Percentiles rank a stretch among this genome's conserved stretches.
These are phyloP conservation scores for Fusarium zealandicum DNA, from an alignment of 2,329 filamentous ascomycete species.

Conservation along the genomic window DNA sequence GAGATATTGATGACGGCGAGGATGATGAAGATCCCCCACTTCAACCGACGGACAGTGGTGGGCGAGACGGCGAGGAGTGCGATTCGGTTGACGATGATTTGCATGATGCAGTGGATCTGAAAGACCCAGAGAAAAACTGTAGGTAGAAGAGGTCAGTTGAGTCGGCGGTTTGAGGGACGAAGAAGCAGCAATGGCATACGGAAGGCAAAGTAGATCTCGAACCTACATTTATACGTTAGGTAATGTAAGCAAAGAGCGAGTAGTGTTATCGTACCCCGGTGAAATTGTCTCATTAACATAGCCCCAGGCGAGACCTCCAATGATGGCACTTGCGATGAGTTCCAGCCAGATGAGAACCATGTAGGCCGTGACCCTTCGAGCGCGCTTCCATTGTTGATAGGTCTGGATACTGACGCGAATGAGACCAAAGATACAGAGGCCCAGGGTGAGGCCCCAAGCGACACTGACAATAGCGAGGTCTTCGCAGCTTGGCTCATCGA, in stretches of 20 bases:
- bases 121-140: slow-evolving; percentile 45
- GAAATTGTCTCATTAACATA: slow-evolving; percentile 45
- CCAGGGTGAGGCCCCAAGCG: slow-evolving; percentile 49
- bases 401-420: slow-evolving; percentile 49
- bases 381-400: slow-evolving; percentile 41
- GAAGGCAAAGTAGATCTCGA: slow-evolving; percentile 35
- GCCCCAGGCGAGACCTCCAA: slow-evolving; percentile 48
- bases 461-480: slow-evolving; percentile 49
- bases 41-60: slow-evolving; percentile 48
- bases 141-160: slow-evolving; percentile 32
- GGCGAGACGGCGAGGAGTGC: slow-evolving; percentile 53
- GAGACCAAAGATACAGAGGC: slow-evolving; percentile 45
- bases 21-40: slow-evolving; percentile 52
- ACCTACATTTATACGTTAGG: slow-evolving; percentile 39
- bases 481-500: slow-evolving; percentile 26
- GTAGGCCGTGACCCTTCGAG: slow-evolving; percentile 47
- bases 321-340: slow-evolving; percentile 44
- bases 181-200: slow-evolving; percentile 11
- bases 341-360: slow-evolving; percentile 52
- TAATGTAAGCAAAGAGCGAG: not conserved
- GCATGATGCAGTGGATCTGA: slow-evolving; percentile 54
- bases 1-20: slow-evolving; percentile 56
- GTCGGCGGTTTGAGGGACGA: not conserved
- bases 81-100: slow-evolving; percentile 61
- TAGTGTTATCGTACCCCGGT: slow-evolving; percentile 27